phyloP scores from a whole-genome alignment of 2,329 filamentous ascomycete genomes.

The Plectosphaerella sp. region DNA sequence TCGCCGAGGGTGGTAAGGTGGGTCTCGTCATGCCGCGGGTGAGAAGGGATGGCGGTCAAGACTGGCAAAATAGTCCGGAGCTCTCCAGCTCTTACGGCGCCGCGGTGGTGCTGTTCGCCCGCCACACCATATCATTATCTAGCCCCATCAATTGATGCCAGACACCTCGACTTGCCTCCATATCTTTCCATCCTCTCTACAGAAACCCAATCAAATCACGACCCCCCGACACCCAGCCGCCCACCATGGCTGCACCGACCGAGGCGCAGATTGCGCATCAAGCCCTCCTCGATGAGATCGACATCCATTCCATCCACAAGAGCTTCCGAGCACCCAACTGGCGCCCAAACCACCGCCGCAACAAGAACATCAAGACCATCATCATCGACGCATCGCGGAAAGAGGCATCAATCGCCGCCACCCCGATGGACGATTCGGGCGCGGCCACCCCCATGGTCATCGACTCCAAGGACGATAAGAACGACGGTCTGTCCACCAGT shows the following conservation, averaged over 20 bases:
- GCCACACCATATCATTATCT: too few relatives aligned
- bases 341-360: slow-evolving; percentile 90
- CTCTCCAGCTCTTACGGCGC: not conserved
- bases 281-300: slow-evolving; percentile 82
- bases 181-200: not conserved
- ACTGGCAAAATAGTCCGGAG: slow-evolving; percentile 8
- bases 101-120: not conserved
- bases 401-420: slow-evolving; percentile 84
- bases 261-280: slow-evolving; percentile 78
- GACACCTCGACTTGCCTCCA: not conserved
- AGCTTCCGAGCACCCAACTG: slow-evolving; percentile 86
- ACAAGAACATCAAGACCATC: slow-evolving; percentile 98
- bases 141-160: too few relatives aligned
- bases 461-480: slow-evolving; percentile 23
- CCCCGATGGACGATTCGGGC: slow-evolving; percentile 68
- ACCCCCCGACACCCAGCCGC: not conserved
- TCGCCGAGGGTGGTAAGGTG: not conserved
- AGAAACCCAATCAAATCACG: not conserved
- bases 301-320: slow-evolving; percentile 82
- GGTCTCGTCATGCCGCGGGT: not conserved
- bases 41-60: slow-evolving; percentile 6
- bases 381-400: slow-evolving; percentile 82
- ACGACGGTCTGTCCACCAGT: slow-evolving; percentile 52
- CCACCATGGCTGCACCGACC: slow-evolving; percentile 56
- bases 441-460: slow-evolving; percentile 61